These are phyloP conservation scores for Cronartium quercuum DNA, from an alignment of 1,284 basidiomycete genomes.

Conservation along the genomic window DNA sequence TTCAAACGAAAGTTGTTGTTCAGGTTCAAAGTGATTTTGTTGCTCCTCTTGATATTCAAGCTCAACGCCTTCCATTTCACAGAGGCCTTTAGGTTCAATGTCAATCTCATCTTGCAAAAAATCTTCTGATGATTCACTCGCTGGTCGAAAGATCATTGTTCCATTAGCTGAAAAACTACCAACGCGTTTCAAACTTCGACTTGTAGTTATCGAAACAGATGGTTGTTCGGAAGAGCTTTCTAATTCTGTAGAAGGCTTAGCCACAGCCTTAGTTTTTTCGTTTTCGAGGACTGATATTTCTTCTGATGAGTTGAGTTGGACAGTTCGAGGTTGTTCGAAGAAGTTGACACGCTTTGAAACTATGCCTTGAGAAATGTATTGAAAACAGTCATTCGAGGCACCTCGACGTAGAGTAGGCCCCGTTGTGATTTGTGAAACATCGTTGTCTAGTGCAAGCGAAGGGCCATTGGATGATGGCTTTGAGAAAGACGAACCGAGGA, in stretches of 20 bases:
- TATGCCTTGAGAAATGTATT: background rate
- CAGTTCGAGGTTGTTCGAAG: background rate
- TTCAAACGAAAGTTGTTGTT: background rate
- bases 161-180: constrained; percentile 25
- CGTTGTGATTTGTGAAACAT: too few species aligned
- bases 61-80: too few species aligned
- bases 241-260: background rate
- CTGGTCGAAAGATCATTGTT: constrained; percentile 23
- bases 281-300: background rate
- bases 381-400: background rate
- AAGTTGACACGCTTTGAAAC: background rate
- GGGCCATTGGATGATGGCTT: too few species aligned
- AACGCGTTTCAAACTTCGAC: background rate
- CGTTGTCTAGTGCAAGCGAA: too few species aligned
- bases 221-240: background rate
- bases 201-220: background rate
- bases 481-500: too few species aligned
- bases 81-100: too few species aligned
- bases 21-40: background rate
- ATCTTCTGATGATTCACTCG: constrained; percentile 16
- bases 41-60: background rate
- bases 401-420: background rate
- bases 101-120: background rate
- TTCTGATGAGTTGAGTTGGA: background rate
- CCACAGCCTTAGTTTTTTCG: background rate